Evolutionary conservation across 2,329 filamentous ascomycete species (phyloP).

Genomic region (Exophiala sp.): DNA sequence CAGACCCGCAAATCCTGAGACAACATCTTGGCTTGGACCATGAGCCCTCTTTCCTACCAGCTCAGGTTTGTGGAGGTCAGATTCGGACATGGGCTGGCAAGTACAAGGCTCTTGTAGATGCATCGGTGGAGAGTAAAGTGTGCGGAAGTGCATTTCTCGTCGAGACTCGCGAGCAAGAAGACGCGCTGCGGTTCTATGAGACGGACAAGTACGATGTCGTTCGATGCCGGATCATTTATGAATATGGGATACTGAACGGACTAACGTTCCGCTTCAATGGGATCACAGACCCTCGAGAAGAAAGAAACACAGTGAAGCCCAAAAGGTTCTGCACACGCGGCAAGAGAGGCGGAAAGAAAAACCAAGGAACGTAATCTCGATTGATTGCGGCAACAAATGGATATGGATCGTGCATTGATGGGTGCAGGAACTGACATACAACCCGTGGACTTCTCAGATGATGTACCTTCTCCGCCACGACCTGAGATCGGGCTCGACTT

Average conservation of each 20-base stretch:
- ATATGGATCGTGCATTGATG: no score
- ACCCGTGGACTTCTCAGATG: no score
- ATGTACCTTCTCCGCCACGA: no score
- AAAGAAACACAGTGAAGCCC: neutral
- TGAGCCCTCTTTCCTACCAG: conserved; percentile 29
- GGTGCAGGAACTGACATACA: no score
- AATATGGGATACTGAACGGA: conserved; percentile 4
- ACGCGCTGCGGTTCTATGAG: conserved; percentile 36
- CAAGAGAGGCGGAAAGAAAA: no score
- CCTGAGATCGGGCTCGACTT: no score
- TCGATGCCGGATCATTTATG: conserved; percentile 33
- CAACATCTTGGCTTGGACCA: conserved; percentile 32
- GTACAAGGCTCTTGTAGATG: conserved; percentile 41
- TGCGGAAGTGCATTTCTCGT: conserved; percentile 35
- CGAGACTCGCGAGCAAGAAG: conserved; percentile 32
- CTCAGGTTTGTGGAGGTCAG: conserved; percentile 32
- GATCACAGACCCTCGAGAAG: neutral
- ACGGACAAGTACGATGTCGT: conserved; percentile 40
- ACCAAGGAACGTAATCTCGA: no score
- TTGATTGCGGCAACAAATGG: no score
- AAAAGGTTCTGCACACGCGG: no score
- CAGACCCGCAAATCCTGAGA: conserved; percentile 31
- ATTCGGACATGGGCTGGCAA: conserved; percentile 38
- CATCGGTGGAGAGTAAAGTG: conserved; percentile 19
- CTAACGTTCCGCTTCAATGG: conserved; percentile 21